Evolutionary conservation across 2,329 filamentous ascomycete genomes (phyloP), one percentile per base, ranked within the genome.

Genomic region (Aspergillus sp.): DNA sequence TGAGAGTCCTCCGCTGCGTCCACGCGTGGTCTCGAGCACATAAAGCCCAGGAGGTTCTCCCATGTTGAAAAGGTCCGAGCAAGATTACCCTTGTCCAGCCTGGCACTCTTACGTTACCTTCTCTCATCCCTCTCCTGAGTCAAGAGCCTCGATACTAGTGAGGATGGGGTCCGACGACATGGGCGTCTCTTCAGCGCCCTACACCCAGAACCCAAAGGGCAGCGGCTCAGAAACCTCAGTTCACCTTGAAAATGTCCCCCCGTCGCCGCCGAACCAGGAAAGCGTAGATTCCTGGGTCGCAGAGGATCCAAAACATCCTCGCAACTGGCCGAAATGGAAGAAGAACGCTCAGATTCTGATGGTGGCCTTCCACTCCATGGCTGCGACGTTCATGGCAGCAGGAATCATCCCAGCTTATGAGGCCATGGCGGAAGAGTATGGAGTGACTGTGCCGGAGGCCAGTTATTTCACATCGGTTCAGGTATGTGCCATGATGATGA

Each of bases 321-420:
- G 43, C 1, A 64, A 62, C 19, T 66, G 61, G 62, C 57, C 62
- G 0, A 29, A 29, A 34, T 60, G 59, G 62, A 66, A 65, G 56
- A 66, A 82, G 71, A 65, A 76, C 14, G 52, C 70, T 46, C 81
- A 83, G 54, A 70, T 84, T 2, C 49, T 77, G 9, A 73, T 83
- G 52, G 78, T 84, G 9, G 77, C 79, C 2, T 80, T 81, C 57
- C 79, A 82, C 53, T 77, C 78, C 17, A 77, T 78, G 67, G 81
- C 81, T 72, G 72, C 75, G 16, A 78, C 77, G 2, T 81, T 82
- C 58, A 79, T 73, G 11, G 78, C 79, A 1, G 73, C 78, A 0
- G 69, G 75, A 2, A 81, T 83, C 55, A 78, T 80, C 50, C 76
- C 79, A 1, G 79, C 78, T 3, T 84, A 78, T 60, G 75, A 78